Base-by-base conservation (phyloP, 2,329 filamentous ascomycete species). In the Dothistroma pini region DNA sequence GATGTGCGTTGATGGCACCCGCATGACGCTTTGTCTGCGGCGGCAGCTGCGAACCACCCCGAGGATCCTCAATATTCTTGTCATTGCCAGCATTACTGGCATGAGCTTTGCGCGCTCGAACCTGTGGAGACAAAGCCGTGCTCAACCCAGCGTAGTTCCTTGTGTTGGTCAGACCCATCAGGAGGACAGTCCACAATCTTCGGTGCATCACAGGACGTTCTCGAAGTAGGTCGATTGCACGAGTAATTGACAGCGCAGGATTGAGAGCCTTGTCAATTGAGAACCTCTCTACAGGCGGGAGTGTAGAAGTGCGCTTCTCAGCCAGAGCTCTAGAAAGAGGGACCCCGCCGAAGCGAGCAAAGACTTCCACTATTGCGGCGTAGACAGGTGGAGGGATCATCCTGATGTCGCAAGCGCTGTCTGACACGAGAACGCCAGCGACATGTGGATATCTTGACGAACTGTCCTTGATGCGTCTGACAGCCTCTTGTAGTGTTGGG, bases 401-500 rank as follows among this genome's bases (percentile, higher is more conserved):
- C 2, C 47, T 25, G 16, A 51, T 9, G 29, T 32, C 41, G 32
- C 12, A 19, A 29, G 31, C 11, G 12, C 14, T 32, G n/a, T 35
- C 31, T 21, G 31, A n/a, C n/a, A 21, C 31, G 51, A 66, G 44
- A 2, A 68, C 32, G 29, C 55, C 50, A 1, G 32, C 14, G 7
- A 68, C 29, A 2, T 59, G 60, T 10, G 67, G 65, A 56, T 66
- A 63, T 4, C 32, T 44, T 31, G 47, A 14, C 9, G 34, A 10
- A 50, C 57, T 57, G 47, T 59, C 34, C 9, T 53, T 67, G 19
- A 88, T 72, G 71, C 85, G 86, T 22, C 70, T 69, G 35, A 83
- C 62, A 0, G 80, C 85, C 10, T 78, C 75, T 10, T 77, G 69
- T 11, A 84, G 67, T 4, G 79, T 80, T 1, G 72, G 68, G 0